These are phyloP conservation scores for Rosa multiflora DNA, from an alignment of 306 rosid species.

Conservation along the genomic window DNA sequence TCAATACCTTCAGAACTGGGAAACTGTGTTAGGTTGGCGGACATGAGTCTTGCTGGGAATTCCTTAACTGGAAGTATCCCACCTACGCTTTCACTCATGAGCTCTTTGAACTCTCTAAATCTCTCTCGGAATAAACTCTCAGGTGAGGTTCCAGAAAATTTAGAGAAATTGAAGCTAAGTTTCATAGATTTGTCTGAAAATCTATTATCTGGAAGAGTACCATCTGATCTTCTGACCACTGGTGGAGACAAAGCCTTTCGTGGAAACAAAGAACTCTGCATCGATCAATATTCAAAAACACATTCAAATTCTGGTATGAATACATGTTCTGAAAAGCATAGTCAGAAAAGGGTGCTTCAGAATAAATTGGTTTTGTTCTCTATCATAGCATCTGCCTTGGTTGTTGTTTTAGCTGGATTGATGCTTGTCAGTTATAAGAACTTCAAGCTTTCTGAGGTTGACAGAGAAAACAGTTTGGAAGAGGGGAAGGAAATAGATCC, in stretches of 20 bases:
- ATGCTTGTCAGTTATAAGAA: conserved; percentile 48
- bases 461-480: conserved; percentile 27
- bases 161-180: conserved; percentile 71
- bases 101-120: conserved; percentile 79
- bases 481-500: conserved; percentile 39
- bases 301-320: conserved; percentile 42
- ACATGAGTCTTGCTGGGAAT: conserved; percentile 79
- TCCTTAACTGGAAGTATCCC: conserved; percentile 70
- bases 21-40: conserved; percentile 64
- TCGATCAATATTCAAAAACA: conserved; percentile 42
- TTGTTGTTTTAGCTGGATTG: conserved; percentile 45
- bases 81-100: conserved; percentile 54
- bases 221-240: conserved; percentile 59
- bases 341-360: conserved; percentile 31
- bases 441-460: conserved; percentile 40
- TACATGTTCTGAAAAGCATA: conserved; percentile 41
- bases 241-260: conserved; percentile 72
- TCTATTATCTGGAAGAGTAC: conserved; percentile 65
- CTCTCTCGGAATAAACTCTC: conserved; percentile 65
- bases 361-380: conserved; percentile 52
- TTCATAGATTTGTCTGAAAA: conserved; percentile 80
- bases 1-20: conserved; percentile 65
- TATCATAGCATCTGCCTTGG: conserved; percentile 41
- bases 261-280: conserved; percentile 72
- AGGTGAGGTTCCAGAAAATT: conserved; percentile 64